A percentile compares a stretch with the other conserved stretches of the same genome.
Evolutionary conservation across 306 rosid genomes (phyloP).

Genomic region (Trifolium subterraneum): DNA sequence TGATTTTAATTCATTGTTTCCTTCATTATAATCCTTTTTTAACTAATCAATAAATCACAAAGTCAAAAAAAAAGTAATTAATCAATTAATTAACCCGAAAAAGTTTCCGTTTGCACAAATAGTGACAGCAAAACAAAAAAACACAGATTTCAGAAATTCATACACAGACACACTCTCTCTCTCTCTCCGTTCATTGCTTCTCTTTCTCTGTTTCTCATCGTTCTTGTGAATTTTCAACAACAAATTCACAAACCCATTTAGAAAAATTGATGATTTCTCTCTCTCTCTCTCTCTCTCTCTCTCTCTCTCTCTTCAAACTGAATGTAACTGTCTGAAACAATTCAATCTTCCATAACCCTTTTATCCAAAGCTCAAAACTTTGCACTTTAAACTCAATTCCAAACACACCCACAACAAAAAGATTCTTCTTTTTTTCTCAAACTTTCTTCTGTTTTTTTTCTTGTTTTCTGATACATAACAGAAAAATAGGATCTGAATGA

Average conservation of each 20-base stretch:
- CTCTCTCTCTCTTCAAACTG: background rate
- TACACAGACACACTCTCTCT: background rate
- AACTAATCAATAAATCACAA: too few species aligned
- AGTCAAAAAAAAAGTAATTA: too few species aligned
- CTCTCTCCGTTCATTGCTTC: background rate
- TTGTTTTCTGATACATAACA: background rate
- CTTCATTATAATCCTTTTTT: background rate
- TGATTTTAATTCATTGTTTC: background rate
- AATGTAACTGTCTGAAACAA: slow-evolving; percentile 37
- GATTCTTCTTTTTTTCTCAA: slow-evolving; percentile 37
- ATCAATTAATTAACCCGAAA: background rate
- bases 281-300: slow-evolving; percentile 13
- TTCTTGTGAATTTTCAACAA: background rate
- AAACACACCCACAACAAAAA: background rate
- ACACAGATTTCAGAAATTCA: background rate
- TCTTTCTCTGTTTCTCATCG: background rate
- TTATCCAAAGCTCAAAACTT: slow-evolving; percentile 18
- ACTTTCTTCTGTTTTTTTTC: slow-evolving; percentile 17
- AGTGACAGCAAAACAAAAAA: background rate
- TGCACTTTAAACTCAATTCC: background rate
- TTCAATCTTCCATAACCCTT: slow-evolving; percentile 14
- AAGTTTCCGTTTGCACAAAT: slow-evolving; percentile 9
- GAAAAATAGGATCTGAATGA: slow-evolving; percentile 46
- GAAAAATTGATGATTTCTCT: background rate
- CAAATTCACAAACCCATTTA: background rate